phyloP scores from a whole-genome alignment of 1,139 yeast genomes.

The Diutina pseudorugosa region DNA sequence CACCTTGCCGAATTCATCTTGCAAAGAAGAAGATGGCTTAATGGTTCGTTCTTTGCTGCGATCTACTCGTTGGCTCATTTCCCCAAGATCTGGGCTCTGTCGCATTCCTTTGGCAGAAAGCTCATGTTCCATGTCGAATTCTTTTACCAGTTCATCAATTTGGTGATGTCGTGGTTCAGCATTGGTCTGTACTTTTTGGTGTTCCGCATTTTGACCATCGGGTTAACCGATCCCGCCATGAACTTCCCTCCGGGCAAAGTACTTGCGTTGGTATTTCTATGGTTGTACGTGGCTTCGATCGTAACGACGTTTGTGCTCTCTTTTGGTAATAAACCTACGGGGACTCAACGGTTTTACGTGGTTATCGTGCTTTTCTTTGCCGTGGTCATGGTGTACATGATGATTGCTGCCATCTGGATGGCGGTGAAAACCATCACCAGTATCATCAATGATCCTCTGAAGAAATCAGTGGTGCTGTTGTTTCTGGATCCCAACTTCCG shows the following conservation, averaged over 20 bases:
- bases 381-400: constrained; percentile 80
- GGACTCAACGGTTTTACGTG: constrained; percentile 73
- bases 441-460: constrained; percentile 18
- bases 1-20: constrained; percentile 32
- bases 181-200: constrained; percentile 73
- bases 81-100: constrained; percentile 30
- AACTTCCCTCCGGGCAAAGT: constrained; percentile 64
- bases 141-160: constrained; percentile 29
- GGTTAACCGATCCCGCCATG: constrained; percentile 43
- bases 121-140: constrained; percentile 32
- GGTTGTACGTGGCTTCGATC: constrained; percentile 84
- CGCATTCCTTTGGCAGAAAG: constrained; percentile 30
- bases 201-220: constrained; percentile 63
- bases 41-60: constrained; percentile 40
- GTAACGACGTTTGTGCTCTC: constrained; percentile 85
- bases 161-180: constrained; percentile 15
- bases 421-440: constrained; percentile 32
- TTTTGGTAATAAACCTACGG: constrained; percentile 90
- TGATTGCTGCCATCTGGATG: constrained; percentile 47
- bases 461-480: constrained; percentile 26
- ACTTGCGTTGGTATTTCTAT: constrained; percentile 68
- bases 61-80: constrained; percentile 34
- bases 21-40: constrained; percentile 40
- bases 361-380: constrained; percentile 87
- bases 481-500: constrained; percentile 32